Percentiles rank a stretch among this genome's conserved stretches.
Evolutionary conservation across 495 filamentous ascomycete species (phyloP).

Genomic region (Hypoxylon cercidicola): DNA sequence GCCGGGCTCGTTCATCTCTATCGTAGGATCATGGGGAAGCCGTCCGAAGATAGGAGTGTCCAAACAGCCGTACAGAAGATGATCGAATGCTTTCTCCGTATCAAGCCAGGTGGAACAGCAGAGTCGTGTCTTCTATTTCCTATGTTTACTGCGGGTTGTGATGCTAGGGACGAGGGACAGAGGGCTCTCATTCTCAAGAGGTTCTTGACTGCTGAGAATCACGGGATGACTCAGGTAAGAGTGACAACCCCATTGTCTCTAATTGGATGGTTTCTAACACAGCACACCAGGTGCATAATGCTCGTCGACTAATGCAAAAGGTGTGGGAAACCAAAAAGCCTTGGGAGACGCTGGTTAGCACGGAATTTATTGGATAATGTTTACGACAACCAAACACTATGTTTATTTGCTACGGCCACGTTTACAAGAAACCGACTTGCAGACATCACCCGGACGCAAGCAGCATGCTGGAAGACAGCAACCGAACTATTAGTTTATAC

Average conservation of each 20-base stretch:
- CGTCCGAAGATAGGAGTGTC: slow-evolving; percentile 65
- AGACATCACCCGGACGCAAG: slow-evolving; percentile 7
- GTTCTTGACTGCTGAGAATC: slow-evolving; percentile 74
- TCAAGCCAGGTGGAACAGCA: slow-evolving; percentile 72
- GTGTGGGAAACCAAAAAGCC: slow-evolving; percentile 71
- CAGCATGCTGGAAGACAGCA: background rate
- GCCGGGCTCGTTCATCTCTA: slow-evolving; percentile 82
- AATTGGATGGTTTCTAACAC: slow-evolving; percentile 29
- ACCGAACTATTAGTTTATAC: slow-evolving; percentile 22
- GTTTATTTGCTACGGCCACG: slow-evolving; percentile 8
- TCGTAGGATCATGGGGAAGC: slow-evolving; percentile 73
- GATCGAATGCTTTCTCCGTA: slow-evolving; percentile 67
- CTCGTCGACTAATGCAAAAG: slow-evolving; percentile 70
- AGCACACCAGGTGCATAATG: slow-evolving; percentile 61
- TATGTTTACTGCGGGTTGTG: slow-evolving; percentile 86
- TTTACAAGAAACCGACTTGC: slow-evolving; percentile 8
- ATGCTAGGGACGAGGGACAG: slow-evolving; percentile 66
- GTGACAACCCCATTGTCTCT: background rate
- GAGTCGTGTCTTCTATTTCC: slow-evolving; percentile 84
- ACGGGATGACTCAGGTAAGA: slow-evolving; percentile 78
- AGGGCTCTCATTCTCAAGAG: slow-evolving; percentile 71
- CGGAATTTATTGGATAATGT: slow-evolving; percentile 70
- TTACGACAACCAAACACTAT: background rate
- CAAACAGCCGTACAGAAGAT: slow-evolving; percentile 73
- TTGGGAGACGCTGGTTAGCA: slow-evolving; percentile 71